Conservation (phyloP, 108 stramenopile species). For the Cyclotella atomus region DNA sequence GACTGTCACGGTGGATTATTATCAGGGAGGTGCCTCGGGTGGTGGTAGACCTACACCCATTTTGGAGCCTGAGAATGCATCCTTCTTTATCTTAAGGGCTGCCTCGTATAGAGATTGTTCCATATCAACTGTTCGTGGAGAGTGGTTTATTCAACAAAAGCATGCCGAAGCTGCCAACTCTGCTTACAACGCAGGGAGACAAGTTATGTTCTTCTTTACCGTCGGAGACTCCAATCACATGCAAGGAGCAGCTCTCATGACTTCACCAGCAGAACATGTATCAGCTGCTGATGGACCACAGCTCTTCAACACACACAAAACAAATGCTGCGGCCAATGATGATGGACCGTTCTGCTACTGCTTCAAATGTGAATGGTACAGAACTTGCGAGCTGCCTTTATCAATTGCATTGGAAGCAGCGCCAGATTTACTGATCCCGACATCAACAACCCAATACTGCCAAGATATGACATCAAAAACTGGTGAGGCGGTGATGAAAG, state of each 20-base stretch:
- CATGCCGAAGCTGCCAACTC: conserved; percentile 77
- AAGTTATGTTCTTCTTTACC: conserved; percentile 88
- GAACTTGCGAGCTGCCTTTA: conserved; percentile 84
- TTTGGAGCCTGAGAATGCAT: conserved; percentile 81
- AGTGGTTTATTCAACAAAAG: conserved; percentile 81
- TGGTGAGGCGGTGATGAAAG: conserved; percentile 88
- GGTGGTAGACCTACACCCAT: conserved; percentile 88
- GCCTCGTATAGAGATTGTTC: conserved; percentile 80
- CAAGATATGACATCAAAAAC: conserved; percentile 81
- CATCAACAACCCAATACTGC: conserved; percentile 71
- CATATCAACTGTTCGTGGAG: conserved; percentile 65
- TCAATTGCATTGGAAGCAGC: conserved; percentile 81
- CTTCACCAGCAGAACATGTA: conserved; percentile 58
- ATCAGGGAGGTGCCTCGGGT: conserved; percentile 75
- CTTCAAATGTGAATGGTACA: conserved; percentile 80
- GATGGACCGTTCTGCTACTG: conserved; percentile 66
- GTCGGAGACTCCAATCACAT: conserved; percentile 83
- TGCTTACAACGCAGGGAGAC: conserved; percentile 60
- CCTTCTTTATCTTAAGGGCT: conserved; percentile 77
- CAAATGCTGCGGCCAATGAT: conserved; percentile 47
- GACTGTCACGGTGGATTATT: conserved; percentile 82
- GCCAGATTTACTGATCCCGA: conserved; percentile 79
- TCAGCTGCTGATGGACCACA: conserved; percentile 24
- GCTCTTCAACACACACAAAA: conserved; percentile 1
- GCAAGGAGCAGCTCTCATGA: conserved; percentile 85